phyloP scores from a whole-genome alignment of 2,329 filamentous ascomycete genomes.

The Bimuria novae-zelandiae region DNA sequence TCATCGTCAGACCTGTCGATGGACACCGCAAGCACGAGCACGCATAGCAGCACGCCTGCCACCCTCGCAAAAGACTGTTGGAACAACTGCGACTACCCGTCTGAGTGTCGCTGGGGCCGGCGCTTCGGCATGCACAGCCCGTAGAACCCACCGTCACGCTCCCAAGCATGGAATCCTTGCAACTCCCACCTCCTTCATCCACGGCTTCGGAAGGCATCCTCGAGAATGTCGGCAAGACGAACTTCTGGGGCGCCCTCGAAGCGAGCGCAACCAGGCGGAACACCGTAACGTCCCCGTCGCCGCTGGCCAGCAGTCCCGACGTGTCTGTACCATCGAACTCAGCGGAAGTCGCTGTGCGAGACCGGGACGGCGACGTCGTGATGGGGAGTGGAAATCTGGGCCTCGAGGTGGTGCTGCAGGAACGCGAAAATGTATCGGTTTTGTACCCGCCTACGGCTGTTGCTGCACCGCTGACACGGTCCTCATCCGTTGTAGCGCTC shows the following conservation, averaged over 20 bases:
- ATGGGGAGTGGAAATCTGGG: constrained; percentile 5
- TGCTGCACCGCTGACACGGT: not conserved
- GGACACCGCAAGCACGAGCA: not conserved
- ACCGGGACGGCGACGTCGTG: constrained; percentile 11
- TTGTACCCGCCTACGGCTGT: not conserved
- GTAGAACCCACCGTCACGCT: not conserved
- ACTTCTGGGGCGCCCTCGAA: constrained; percentile 32
- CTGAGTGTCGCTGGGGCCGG: constrained; percentile 49
- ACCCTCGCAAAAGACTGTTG: constrained; percentile 46
- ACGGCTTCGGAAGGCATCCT: constrained; percentile 23
- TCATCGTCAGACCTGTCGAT: constrained; percentile 2
- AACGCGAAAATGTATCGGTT: too few relatives aligned
- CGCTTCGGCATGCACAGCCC: constrained; percentile 36
- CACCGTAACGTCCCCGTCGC: constrained; percentile 17
- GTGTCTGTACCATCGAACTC: not conserved
- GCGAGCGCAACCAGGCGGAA: constrained; percentile 34
- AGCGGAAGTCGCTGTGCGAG: not conserved
- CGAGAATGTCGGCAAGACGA: constrained; percentile 18
- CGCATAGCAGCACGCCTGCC: not conserved
- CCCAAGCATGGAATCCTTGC: not conserved
- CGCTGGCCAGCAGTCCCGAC: constrained; percentile 20
- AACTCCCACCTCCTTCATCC: not conserved
- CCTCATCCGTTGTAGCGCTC: constrained; percentile 6
- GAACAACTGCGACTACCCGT: constrained; percentile 52
- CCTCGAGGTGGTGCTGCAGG: not conserved